These are phyloP conservation scores for Exserohilum turcica DNA, from an alignment of 2,329 filamentous ascomycete species.

Conservation along the genomic window DNA sequence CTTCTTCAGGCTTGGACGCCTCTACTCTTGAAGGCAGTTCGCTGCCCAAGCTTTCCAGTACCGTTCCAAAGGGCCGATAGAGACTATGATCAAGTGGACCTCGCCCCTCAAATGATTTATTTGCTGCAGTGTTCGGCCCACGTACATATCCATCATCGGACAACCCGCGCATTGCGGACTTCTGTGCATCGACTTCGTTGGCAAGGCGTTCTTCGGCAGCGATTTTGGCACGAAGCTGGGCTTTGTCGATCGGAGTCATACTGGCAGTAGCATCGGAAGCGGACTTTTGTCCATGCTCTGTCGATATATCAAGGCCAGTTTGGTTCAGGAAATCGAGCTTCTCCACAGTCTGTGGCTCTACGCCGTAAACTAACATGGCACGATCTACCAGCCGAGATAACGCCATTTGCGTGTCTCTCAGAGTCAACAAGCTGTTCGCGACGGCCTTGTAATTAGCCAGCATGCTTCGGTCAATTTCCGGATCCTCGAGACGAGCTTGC, in stretches of 20 bases:
- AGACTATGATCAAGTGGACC: conserved; percentile 37
- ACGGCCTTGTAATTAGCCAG: conserved; percentile 27
- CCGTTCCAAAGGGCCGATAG: conserved; percentile 38
- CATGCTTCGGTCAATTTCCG: conserved; percentile 14
- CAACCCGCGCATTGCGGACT: conserved; percentile 34
- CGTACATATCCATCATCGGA: conserved; percentile 37
- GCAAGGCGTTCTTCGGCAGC: conserved; percentile 31
- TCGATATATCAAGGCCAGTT: not conserved
- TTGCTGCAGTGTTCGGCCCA: conserved; percentile 17
- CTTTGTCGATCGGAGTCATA: conserved; percentile 6
- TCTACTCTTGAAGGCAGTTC: conserved; percentile 12
- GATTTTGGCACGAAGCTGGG: conserved; percentile 15
- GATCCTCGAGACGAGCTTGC: conserved; percentile 35
- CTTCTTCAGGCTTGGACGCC: conserved; percentile 13
- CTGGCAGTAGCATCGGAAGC: not conserved
- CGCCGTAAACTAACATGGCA: conserved; percentile 28
- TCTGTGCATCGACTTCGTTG: conserved; percentile 35
- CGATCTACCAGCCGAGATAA: conserved; percentile 31
- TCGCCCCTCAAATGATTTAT: conserved; percentile 25
- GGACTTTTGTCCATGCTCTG: not conserved
- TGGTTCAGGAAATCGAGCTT: conserved; percentile 3
- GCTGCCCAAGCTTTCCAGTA: conserved; percentile 33
- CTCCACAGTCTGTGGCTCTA: conserved; percentile 19
- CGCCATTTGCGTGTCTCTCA: conserved; percentile 40
- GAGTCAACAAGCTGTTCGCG: conserved; percentile 30